A percentile compares a stretch with the other conserved stretches of the same genome.
phyloP scores from a whole-genome alignment of 176 grass and related monocot species.

The Eragrostis curvula region DNA sequence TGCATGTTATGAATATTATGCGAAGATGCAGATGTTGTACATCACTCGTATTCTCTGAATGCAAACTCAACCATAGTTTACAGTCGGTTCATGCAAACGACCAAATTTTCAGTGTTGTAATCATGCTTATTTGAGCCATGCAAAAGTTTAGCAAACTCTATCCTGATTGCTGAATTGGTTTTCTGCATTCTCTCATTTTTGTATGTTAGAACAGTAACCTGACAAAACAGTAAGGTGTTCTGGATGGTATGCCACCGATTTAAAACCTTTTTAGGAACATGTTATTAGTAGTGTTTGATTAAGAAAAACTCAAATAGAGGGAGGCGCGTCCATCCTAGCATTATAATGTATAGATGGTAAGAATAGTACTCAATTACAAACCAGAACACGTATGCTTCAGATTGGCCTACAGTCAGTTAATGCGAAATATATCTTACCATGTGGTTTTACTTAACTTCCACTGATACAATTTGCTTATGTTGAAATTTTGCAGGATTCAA shows the following conservation, averaged over 20 bases:
- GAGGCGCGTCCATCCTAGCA: too few species aligned
- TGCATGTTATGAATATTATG: background rate
- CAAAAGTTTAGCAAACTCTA: background rate
- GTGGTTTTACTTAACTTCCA: background rate
- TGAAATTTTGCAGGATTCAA: slow-evolving; percentile 64
- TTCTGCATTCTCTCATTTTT: background rate
- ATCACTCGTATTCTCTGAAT: background rate
- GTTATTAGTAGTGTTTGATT: background rate
- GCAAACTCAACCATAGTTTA: background rate
- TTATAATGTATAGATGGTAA: too few species aligned
- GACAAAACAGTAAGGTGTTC: background rate
- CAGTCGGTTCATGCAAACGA: background rate
- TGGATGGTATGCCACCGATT: background rate
- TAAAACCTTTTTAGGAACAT: background rate
- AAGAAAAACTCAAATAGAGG: too few species aligned
- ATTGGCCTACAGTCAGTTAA: background rate
- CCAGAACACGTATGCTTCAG: background rate
- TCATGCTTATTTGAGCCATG: background rate
- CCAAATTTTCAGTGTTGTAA: background rate
- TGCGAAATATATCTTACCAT: background rate
- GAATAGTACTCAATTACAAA: background rate
- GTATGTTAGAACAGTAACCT: background rate
- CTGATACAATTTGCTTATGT: background rate
- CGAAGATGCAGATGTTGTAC: background rate
- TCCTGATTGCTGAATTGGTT: slow-evolving; percentile 3